phyloP scores from a whole-genome alignment of 805 yeast species.

The Metschnikowia amazonensis region DNA sequence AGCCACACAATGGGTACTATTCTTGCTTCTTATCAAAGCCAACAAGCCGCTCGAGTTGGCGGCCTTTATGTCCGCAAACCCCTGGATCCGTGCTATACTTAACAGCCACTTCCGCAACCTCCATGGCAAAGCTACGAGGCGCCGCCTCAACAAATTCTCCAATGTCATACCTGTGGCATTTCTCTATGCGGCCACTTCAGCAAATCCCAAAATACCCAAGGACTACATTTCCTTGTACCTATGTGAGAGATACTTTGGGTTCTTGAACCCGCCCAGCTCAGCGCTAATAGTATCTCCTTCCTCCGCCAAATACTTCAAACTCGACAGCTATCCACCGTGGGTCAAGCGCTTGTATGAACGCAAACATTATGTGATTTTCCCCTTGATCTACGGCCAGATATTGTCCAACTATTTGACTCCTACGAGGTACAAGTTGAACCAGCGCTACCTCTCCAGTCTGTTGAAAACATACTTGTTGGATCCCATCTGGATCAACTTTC shows the following conservation, averaged over 20 bases:
- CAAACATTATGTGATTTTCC: constrained; percentile 34
- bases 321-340: constrained; percentile 21
- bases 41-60: constrained; percentile 27
- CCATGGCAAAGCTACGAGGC: constrained; percentile 8
- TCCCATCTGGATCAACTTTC: constrained; percentile 41
- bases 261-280: constrained; percentile 33
- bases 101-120: neutral
- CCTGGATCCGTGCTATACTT: constrained; percentile 21
- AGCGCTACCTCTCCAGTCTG: constrained; percentile 30
- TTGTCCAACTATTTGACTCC: constrained; percentile 41
- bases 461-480: constrained; percentile 31
- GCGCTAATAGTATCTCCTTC: constrained; percentile 28
- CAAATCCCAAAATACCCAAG: constrained; percentile 29
- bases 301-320: constrained; percentile 24
- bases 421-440: constrained; percentile 32
- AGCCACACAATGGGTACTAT: constrained; percentile 28
- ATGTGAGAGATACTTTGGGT: constrained; percentile 29
- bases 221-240: constrained; percentile 37
- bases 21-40: constrained; percentile 24
- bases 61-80: constrained; percentile 32
- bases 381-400: constrained; percentile 36
- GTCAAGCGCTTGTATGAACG: constrained; percentile 23
- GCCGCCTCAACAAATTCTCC: constrained; percentile 20
- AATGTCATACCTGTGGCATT: constrained; percentile 24
- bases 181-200: constrained; percentile 26